Base-by-base conservation (phyloP, 2,329 filamentous ascomycete species). In the Xylariomycetidae sp. region DNA sequence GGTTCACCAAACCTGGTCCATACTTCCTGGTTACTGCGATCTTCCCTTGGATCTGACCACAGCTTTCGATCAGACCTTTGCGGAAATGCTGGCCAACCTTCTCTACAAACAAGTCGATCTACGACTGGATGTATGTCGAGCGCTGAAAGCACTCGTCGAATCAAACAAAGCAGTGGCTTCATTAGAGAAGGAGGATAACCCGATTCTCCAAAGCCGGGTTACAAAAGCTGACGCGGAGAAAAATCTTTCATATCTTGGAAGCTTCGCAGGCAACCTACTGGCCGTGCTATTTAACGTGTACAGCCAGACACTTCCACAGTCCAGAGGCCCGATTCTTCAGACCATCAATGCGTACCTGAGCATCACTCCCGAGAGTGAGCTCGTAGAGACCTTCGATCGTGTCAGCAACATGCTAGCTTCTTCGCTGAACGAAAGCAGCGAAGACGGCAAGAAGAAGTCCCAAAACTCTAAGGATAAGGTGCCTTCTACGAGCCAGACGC, bases 251-350 rank as follows among this genome's bases (percentile, higher is more conserved):
- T 82, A 94, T 56, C 70, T 98, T 10, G 80, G 86, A 12, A 67
- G 69, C 1, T 89, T 92, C 54, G 75, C 90, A 1, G 83, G 83
- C 40, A 97, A 97, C 51, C 76, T 98, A 63, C 77, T 98, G 26
- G 89, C 92, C 6, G 90, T 97, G 1, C 69, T 98, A n/a, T 97
- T 98, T 72, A 98, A 98, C 56, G 90, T 98, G 27, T 98, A 98
- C 66, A 95, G 86, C 44, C 86, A 96, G 60, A 98, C 92, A 1
- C 72, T 98, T 16, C 90, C 92, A 3, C 88, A 96, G 54, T 92
- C 87, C 53, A 77, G 92, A 48, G 89, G 88, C 0, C 88, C 86
- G 14, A 92, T 98, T 34, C 69, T 98, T 20, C 86, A 90, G 57
- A 95, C 89, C 42, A 92, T 97, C 66, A 96, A 97, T 61, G 81